phyloP scores from a whole-genome alignment of 805 yeast species.

The Nematodospora valgi region DNA sequence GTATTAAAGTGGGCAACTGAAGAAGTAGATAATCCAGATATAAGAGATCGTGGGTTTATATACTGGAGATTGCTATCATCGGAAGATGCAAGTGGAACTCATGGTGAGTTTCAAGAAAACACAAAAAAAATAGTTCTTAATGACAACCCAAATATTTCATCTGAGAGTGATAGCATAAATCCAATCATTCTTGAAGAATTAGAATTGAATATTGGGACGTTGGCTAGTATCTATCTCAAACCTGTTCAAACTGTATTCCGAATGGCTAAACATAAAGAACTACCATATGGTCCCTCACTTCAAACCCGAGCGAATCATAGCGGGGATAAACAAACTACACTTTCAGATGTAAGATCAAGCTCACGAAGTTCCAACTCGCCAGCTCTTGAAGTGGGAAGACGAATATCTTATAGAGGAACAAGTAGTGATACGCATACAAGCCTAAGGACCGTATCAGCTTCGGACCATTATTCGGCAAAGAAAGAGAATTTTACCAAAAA shows the following conservation, averaged over 20 bases:
- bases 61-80: slow-evolving; percentile 77
- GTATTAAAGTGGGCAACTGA: slow-evolving; percentile 70
- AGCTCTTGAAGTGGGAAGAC: slow-evolving; percentile 3
- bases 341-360: too few relatives aligned
- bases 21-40: slow-evolving; percentile 74
- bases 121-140: slow-evolving; percentile 55
- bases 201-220: slow-evolving; percentile 74
- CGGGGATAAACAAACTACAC: too few relatives aligned
- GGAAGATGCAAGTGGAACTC: slow-evolving; percentile 31
- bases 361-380: slow-evolving; percentile 6
- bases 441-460: slow-evolving; percentile 11
- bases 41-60: slow-evolving; percentile 79
- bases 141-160: slow-evolving; percentile 58
- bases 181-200: slow-evolving; percentile 72
- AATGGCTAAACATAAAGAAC: slow-evolving; percentile 46
- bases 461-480: slow-evolving; percentile 10
- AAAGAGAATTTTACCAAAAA: slow-evolving; percentile 28
- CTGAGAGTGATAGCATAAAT: slow-evolving; percentile 68
- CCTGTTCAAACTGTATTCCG: slow-evolving; percentile 83
- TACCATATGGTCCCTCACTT: slow-evolving; percentile 47
- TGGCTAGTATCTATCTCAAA: slow-evolving; percentile 80
- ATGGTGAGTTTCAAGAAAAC: slow-evolving; percentile 36
- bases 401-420: slow-evolving; percentile 10
- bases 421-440: slow-evolving; percentile 6
- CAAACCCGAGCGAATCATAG: slow-evolving; percentile 13